Conservation (phyloP, 2,329 filamentous ascomycete genomes). For the Fusarium sarcochroum region DNA sequence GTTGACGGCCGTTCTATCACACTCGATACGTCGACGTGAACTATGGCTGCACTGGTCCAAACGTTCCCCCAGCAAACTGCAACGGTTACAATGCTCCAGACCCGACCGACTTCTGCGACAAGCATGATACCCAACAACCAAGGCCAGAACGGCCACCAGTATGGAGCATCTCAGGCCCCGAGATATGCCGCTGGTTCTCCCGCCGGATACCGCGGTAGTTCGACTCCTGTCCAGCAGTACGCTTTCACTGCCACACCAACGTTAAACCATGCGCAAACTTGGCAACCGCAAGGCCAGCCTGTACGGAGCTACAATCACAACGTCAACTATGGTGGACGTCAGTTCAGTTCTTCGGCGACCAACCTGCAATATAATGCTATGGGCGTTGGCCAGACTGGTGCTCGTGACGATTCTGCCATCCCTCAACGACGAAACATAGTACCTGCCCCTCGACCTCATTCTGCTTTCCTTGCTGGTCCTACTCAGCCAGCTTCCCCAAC, state of each 20-base stretch:
- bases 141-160: conserved; percentile 65
- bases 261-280: conserved; percentile 67
- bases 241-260: conserved; percentile 81
- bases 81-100: conserved; percentile 82
- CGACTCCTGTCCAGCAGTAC: conserved; percentile 79
- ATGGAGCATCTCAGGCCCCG: conserved; percentile 57
- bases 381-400: conserved; percentile 57
- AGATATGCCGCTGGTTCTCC: conserved; percentile 55
- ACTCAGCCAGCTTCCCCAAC: conserved; percentile 64
- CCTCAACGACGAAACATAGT: conserved; percentile 59
- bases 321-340: conserved; percentile 50
- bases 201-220: conserved; percentile 67
- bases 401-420: conserved; percentile 67
- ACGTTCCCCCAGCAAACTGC: conserved; percentile 82
- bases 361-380: conserved; percentile 58
- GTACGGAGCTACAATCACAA: conserved; percentile 41
- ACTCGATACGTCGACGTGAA: conserved; percentile 52
- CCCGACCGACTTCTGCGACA: conserved; percentile 71
- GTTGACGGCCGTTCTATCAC: conserved; percentile 30
- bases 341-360: conserved; percentile 57
- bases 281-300: conserved; percentile 59
- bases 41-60: conserved; percentile 89
- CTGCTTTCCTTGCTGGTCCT: conserved; percentile 57
- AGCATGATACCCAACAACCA: conserved; percentile 65
- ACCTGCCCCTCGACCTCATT: conserved; percentile 59